These are phyloP conservation scores for Didymella pomorum DNA, from an alignment of 2,329 filamentous ascomycete genomes.

Conservation along the genomic window DNA sequence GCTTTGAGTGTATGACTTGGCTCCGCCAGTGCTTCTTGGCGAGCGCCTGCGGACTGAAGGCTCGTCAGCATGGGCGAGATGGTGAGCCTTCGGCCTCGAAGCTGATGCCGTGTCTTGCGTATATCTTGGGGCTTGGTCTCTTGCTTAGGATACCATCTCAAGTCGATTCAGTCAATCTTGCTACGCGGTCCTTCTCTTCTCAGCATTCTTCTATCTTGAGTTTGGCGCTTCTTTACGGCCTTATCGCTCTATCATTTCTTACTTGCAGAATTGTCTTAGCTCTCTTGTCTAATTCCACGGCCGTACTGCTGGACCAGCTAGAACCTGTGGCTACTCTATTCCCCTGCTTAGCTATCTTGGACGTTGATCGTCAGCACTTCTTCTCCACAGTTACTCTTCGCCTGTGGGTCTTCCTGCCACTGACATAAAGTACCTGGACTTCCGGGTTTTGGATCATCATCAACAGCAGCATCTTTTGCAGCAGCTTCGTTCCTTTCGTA, in stretches of 20 bases:
- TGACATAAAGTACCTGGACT: slow-evolving; percentile 13
- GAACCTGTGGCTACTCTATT: slow-evolving; percentile 23
- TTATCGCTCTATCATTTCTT: slow-evolving; percentile 12
- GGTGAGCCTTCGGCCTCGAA: slow-evolving; percentile 12
- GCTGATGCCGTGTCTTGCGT: slow-evolving; percentile 8
- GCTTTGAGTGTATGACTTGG: slow-evolving; percentile 40
- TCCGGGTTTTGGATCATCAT: neutral
- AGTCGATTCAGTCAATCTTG: slow-evolving; percentile 7
- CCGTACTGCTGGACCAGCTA: slow-evolving; percentile 22
- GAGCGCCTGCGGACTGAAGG: slow-evolving; percentile 22
- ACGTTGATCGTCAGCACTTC: slow-evolving; percentile 27
- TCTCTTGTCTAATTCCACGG: slow-evolving; percentile 23
- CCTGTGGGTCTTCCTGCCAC: slow-evolving; percentile 11
- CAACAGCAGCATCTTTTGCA: slow-evolving; percentile 8
- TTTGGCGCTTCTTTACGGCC: slow-evolving; percentile 16
- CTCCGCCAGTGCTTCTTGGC: slow-evolving; percentile 31
- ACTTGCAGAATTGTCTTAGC: slow-evolving; percentile 15
- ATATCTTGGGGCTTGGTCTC: slow-evolving; percentile 26
- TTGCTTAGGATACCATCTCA: slow-evolving; percentile 15
- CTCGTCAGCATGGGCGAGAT: slow-evolving; percentile 13
- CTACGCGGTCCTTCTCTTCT: slow-evolving; percentile 24
- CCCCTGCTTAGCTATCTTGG: slow-evolving; percentile 13
- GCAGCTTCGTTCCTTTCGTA: neutral
- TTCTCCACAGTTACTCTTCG: slow-evolving; percentile 9
- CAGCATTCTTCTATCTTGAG: slow-evolving; percentile 20